Base-by-base conservation (phyloP, 306 rosid genomes). In the Trifolium pratense region DNA sequence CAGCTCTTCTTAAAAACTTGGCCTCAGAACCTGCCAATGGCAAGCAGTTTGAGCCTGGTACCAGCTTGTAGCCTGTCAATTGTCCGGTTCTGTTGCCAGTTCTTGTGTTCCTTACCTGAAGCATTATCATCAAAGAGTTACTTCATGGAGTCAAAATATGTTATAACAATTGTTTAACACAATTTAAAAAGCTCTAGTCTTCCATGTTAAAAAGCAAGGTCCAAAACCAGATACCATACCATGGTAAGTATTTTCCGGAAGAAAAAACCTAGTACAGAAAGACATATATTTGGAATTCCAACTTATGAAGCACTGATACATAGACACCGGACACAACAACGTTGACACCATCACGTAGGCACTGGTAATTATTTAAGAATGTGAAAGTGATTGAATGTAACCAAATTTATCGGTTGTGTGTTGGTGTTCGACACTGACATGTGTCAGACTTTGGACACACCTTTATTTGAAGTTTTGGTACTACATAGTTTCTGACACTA, bases 1-100 rank as follows among this genome's bases (percentile, higher is more conserved):
- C 85, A 78, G 92, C 95, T 90, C 96, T 84, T 82, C 97, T 83
- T 53, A 92, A 77, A 76, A 92, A 92, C 86, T 87, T 90, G 71
- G 98, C 98, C 81, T 90, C 95, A 36, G 91, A 70, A 67, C 95
- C 91, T 49, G 96, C 94, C 49, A 92, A 84, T 9, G 96, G 92
- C 79, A 85, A 84, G 79, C 96, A 92, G 79, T 90, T 92, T 72
- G 98, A 85, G 77, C 96, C 98, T 43, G 96, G 96, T 9, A 92
- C 87, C 2, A 92, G 91, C 87, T 90, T 92, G 86, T 84, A 92
- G 78, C 98, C 96, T 9, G 98, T 90, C 75, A 92, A 79, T 83
- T 90, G 96, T 48, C 96, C 98, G 5, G 98, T 90, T 82, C 98
- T 87, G 72, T 92, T 92, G 13, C 85, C 90, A 13, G 89, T 81